Evolutionary conservation across 2,329 filamentous ascomycete genomes (phyloP), one percentile per base, ranked within the genome.

Genomic region (Epichloe uncinata): DNA sequence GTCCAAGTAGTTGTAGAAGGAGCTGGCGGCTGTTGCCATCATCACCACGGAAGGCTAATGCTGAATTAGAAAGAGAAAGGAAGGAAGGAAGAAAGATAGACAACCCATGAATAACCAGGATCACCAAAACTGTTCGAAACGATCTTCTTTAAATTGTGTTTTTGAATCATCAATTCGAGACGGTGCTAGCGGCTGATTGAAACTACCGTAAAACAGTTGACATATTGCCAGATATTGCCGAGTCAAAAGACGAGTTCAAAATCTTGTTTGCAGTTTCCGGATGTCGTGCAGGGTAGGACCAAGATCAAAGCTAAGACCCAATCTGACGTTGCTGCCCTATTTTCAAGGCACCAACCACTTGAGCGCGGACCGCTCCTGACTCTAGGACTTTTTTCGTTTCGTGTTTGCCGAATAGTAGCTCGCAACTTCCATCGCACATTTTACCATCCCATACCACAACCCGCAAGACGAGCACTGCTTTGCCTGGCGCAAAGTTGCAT

Each of bases 401-500:
- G 36, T 13, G n/a, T 30, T 15, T 11, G 12, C 20, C n/a, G n/a
- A 26, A 41, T 26, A 22, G 50, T 47, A 45, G 38, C 13, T 57
- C 56, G 54, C 53, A 55, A 50, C 53, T 56, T 55, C 57, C 45
- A 35, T 35, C 50, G 13, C 42, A 45, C 50, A 15, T 44, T 47
- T 41, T 47, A 49, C 52, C 49, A 48, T 47, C 55, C 53, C 44
- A 18, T 52, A 54, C 49, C 43, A 52, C 45, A 42, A 43, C 36
- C 45, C 53, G 52, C 38, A 22, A 48, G 42, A 51, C n/a, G 15
- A 55, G 51, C 52, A 51, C 45, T 57, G 49, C 58, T 59, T 67
- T 69, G 66, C 66, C 66, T 67, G 67, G 67, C 55, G 66, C 67
- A 69, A 66, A 63, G 60, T 65, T 58, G 55, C 50, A 53, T 44